Base-by-base conservation (phyloP, 2,329 filamentous ascomycete species). In the Truncatella angustata region DNA sequence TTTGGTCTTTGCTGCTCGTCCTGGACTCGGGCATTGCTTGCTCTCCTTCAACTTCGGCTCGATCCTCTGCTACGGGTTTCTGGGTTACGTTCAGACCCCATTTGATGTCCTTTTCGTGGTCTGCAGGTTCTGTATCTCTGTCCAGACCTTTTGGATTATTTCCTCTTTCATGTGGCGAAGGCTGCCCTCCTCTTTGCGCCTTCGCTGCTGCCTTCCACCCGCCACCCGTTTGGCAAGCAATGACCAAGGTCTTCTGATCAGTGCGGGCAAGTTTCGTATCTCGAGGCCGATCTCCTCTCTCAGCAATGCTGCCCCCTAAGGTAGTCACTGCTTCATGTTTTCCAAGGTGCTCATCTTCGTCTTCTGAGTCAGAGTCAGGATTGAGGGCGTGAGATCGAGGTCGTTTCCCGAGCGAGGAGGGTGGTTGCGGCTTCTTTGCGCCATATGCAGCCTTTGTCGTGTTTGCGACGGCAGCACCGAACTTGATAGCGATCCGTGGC, bases 361-460 rank as follows among this genome's bases (percentile, higher is more conserved):
- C 75, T 3, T 75, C 75, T 5, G 73, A 75, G 44, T 74, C 75
- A 36, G 71, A 75, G 55, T 68, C 70, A 52, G 69, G 67, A 45
- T 68, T 68, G 11, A 77, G 66, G 18, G 72, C 72, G 54, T 70
- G 70, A 28, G 70, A 58, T 54, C 77, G 72, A 39, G 71, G 65
- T 16, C 77, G 74, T 60, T 81, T 81, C 54, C 78, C 78, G 12
- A 81, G 64, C 4, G 68, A 60, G 4, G 76, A 76, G 0, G 74
- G 63, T 3, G 73, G 73, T 14, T 67, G 63, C 4, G 56, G 51
- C 39, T 56, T 59, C 37, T 67, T 69, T 18, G 62, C 55, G 23
- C 60, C 54, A 34, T 66, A 68, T 53, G 60, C 58, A 14, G 60
- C 56, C 48, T 56, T 66, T 6, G 60, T 65, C 23, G 63, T 63